Conservation (phyloP, 305 asterid species). For the Nicotiana rustica region DNA sequence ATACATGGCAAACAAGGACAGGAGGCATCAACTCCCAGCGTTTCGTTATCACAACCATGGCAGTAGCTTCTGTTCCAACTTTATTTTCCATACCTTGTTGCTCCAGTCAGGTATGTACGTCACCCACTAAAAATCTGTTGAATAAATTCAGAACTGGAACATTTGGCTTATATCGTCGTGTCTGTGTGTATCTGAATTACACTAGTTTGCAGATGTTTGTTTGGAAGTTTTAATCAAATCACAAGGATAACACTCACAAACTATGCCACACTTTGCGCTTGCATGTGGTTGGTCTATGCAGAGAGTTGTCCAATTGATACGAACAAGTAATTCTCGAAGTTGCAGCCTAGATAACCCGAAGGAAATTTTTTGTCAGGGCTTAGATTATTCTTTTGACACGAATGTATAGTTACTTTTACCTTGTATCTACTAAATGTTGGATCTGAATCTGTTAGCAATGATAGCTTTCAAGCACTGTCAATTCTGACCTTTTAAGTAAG, state of each 20-base stretch:
- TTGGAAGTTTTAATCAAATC: slow-evolving; percentile 2
- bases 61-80: slow-evolving; percentile 45
- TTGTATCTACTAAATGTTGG: not conserved
- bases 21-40: slow-evolving; percentile 66
- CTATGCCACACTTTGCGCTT: not conserved
- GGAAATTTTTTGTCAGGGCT: slow-evolving; percentile 23
- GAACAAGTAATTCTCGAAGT: not conserved
- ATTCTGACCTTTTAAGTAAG: not conserved
- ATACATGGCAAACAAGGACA: slow-evolving; percentile 77
- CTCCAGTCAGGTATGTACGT: slow-evolving; percentile 23
- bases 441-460: slow-evolving; percentile 9
- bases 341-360: not conserved
- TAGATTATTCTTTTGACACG: slow-evolving; percentile 35
- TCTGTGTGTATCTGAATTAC: not conserved
- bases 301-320: slow-evolving; percentile 7
- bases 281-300: not conserved
- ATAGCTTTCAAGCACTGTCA: not conserved
- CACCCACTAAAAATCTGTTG: not conserved
- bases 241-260: not conserved
- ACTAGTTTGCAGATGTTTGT: slow-evolving; percentile 28
- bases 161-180: not conserved
- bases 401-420: slow-evolving; percentile 32
- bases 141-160: not conserved
- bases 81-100: not conserved
- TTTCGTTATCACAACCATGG: slow-evolving; percentile 84